These are phyloP conservation scores for Megacollybia marginata DNA, from an alignment of 768 basidiomycete genomes.

Conservation along the genomic window DNA sequence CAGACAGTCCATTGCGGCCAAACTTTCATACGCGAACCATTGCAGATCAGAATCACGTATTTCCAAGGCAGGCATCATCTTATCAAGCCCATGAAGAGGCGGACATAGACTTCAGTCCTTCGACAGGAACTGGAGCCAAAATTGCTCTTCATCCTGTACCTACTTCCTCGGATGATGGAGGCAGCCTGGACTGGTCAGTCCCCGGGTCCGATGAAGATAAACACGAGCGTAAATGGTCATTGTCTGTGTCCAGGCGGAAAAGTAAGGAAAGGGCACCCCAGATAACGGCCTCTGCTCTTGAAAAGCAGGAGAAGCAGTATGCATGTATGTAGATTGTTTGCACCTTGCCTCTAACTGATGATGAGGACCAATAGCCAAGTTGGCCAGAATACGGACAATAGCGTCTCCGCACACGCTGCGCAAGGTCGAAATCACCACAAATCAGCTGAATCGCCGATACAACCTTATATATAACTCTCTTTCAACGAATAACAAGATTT, in stretches of 20 bases:
- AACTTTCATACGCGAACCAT: conserved; percentile 20
- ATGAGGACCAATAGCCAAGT: conserved; percentile 38
- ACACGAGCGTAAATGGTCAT: conserved; percentile 53
- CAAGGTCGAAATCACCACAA: conserved; percentile 56
- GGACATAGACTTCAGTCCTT: conserved; percentile 69
- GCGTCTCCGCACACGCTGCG: conserved; percentile 47
- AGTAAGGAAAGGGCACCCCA: conserved; percentile 41
- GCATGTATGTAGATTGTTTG: conserved; percentile 31
- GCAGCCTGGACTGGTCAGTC: conserved; percentile 72
- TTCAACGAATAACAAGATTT: conserved; percentile 16
- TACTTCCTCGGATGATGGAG: conserved; percentile 58
- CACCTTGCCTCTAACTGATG: background rate
- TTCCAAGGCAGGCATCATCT: conserved; percentile 11
- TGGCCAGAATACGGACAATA: conserved; percentile 42
- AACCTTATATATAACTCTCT: conserved; percentile 38
- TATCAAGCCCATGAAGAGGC: conserved; percentile 12
- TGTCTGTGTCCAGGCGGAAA: conserved; percentile 52
- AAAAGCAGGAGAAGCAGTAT: conserved; percentile 55
- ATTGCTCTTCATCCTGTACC: conserved; percentile 57
- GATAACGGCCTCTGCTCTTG: conserved; percentile 35
- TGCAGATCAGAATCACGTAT: conserved; percentile 15
- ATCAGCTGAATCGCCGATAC: conserved; percentile 65
- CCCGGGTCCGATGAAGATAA: conserved; percentile 45
- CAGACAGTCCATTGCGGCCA: conserved; percentile 14
- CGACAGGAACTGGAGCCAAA: conserved; percentile 31